Evolutionary conservation across 1,139 yeast genomes (phyloP).

Genomic region (Suhomyces coccinellae): DNA sequence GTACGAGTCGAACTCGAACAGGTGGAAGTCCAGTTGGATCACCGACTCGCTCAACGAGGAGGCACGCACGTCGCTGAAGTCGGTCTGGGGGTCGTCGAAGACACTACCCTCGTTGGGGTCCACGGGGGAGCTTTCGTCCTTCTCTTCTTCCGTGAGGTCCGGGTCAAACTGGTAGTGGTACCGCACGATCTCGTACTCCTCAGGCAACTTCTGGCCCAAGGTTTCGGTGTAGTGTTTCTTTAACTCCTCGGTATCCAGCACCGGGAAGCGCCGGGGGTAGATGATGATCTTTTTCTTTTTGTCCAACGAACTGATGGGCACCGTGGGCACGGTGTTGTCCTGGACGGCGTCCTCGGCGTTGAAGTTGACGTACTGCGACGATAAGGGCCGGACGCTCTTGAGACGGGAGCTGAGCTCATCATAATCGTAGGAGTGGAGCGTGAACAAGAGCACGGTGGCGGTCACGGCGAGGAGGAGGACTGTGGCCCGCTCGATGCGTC

Average conservation of each 20-base stretch:
- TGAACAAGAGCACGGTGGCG: background rate
- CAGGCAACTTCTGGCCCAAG: conserved; percentile 3
- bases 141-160: conserved; percentile 1
- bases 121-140: conserved; percentile 2
- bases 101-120: conserved; percentile 1
- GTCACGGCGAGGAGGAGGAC: background rate
- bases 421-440: conserved; percentile 6
- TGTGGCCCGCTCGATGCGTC: conserved; percentile 6
- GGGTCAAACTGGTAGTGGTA: conserved; percentile 7
- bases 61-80: background rate
- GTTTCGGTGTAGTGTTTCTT: conserved; percentile 4
- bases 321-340: conserved; percentile 1
- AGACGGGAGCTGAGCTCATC: conserved; percentile 2
- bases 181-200: conserved; percentile 1
- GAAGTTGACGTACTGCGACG: conserved; percentile 1
- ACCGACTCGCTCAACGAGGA: background rate
- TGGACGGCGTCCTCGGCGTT: conserved; percentile 4
- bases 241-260: conserved; percentile 1
- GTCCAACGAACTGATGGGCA: conserved; percentile 2
- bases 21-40: background rate
- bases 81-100: conserved; percentile 1
- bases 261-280: conserved; percentile 5
- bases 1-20: conserved; percentile 11
- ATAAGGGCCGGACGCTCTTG: no score
- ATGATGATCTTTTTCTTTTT: conserved; percentile 8